Percentiles rank a stretch among this genome's conserved stretches.
These are phyloP conservation scores for Hippophae gyantsensis DNA, from an alignment of 306 rosid genomes.

Conservation along the genomic window DNA sequence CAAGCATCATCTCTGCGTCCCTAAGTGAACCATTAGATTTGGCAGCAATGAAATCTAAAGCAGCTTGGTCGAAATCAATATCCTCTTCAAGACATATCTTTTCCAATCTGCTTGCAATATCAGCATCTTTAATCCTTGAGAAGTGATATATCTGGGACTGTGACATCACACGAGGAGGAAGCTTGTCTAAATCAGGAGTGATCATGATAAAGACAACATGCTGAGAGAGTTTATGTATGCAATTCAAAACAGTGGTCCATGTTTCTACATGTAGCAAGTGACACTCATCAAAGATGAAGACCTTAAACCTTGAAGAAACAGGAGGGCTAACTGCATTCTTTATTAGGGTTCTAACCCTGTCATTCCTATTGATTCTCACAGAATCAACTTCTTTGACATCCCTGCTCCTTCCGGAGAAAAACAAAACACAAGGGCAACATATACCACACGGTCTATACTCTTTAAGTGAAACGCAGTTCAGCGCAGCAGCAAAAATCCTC, in stretches of 20 bases:
- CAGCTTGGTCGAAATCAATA: slow-evolving; percentile 56
- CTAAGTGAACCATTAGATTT: slow-evolving; percentile 74
- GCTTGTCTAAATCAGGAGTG: slow-evolving; percentile 60
- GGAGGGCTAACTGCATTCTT: slow-evolving; percentile 56
- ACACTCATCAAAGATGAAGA: slow-evolving; percentile 81
- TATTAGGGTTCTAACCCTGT: slow-evolving; percentile 51
- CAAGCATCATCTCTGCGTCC: slow-evolving; percentile 92
- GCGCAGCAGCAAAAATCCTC: slow-evolving; percentile 73
- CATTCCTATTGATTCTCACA: slow-evolving; percentile 48
- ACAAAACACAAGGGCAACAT: slow-evolving; percentile 53
- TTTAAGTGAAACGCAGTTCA: slow-evolving; percentile 55
- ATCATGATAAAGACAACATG: slow-evolving; percentile 68
- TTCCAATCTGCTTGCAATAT: slow-evolving; percentile 46
- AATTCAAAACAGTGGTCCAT: slow-evolving; percentile 55
- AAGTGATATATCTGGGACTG: slow-evolving; percentile 66
- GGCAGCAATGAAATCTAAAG: slow-evolving; percentile 57
- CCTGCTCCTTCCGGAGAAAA: slow-evolving; percentile 65
- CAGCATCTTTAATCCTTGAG: slow-evolving; percentile 58
- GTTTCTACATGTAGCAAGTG: slow-evolving; percentile 53
- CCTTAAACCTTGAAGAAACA: slow-evolving; percentile 54
- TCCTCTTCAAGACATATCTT: slow-evolving; percentile 55
- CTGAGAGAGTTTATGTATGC: slow-evolving; percentile 47
- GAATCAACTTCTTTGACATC: slow-evolving; percentile 73
- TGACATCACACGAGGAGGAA: slow-evolving; percentile 59
- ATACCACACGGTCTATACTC: slow-evolving; percentile 66